Base-by-base conservation (phyloP, 2,329 filamentous ascomycete species). In the Helicocarpus griseus region DNA sequence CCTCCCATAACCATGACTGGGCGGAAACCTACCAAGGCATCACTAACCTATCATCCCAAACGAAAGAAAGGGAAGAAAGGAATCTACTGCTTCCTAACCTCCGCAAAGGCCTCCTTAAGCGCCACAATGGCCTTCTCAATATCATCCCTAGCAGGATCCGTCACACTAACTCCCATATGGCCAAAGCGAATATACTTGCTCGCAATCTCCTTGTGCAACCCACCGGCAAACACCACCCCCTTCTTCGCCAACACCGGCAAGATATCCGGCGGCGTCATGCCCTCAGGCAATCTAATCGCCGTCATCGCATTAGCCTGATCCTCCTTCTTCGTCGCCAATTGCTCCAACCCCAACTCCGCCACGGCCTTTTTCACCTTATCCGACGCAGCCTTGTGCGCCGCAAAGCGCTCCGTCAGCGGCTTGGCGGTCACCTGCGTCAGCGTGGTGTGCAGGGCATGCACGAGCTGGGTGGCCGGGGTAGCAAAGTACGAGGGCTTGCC, bases 301-400 rank as follows among this genome's bases (percentile, higher is more conserved):
- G 93, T 98, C 93, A 98, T 98, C 62, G 87, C 89, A 69, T 95
- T 91, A 39, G 93, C 89, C 73, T 97, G 91, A 70, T 95, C 86
- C 62, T 91, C 89, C 0, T 87, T 85, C 68, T 91, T 87, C 33
- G 80, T 71, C 21, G 93, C 90, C 35, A 98, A 78, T 67, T 96
- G 87, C 73, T 89, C 86, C 54, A 98, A 77, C 3, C 93, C 93
- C 33, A 97, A 76, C 48, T 86, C 85, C 4, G 81, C 73, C 48
- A 96, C 77, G 17, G 86, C 82, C 65, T 87, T 82, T 80, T 98
- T 97, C 67, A 97, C 82, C 68, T 82, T 85, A 69, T 93, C 81
- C 0, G 89, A 95, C 6, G 83, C 81, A 57, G 83, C 82, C 58
- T 79, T 80, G 76, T 98, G 93, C 60, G 78, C 79, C 54, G 83